Conservation (phyloP, 306 rosid genomes). For the Acacia acuminata region DNA sequence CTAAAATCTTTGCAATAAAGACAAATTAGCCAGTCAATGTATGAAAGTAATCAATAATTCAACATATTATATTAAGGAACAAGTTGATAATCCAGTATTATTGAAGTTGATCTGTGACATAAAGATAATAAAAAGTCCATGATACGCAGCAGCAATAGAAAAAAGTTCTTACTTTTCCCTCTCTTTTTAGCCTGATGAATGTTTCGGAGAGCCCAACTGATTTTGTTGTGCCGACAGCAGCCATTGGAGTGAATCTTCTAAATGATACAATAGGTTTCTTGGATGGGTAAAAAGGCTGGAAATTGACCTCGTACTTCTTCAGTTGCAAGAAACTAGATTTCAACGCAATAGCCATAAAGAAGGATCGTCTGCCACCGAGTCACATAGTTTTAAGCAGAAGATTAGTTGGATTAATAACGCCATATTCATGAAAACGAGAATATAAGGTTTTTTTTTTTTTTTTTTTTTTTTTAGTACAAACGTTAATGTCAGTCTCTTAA, state of each 20-base stretch:
- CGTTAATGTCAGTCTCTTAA: not conserved
- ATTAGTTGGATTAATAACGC: constrained; percentile 7
- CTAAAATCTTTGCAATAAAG: not conserved
- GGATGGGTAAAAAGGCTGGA: constrained; percentile 32
- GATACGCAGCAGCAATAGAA: constrained; percentile 16
- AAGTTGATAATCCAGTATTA: not conserved
- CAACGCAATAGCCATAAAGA: constrained; percentile 56
- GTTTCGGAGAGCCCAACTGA: constrained; percentile 74
- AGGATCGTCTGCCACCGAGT: constrained; percentile 26
- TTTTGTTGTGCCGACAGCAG: constrained; percentile 51
- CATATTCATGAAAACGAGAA: not conserved
- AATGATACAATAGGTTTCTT: constrained; percentile 33
- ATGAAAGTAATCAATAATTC: constrained; percentile 1
- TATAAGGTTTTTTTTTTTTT: not conserved
- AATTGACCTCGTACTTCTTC: constrained; percentile 46
- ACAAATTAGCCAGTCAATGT: not conserved
- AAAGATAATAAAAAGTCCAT: not conserved
- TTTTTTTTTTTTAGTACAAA: not conserved
- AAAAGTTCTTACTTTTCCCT: constrained; percentile 62
- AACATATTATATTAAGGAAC: not conserved
- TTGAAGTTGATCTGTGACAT: constrained; percentile 21
- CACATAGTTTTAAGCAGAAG: not conserved
- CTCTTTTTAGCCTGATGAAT: constrained; percentile 57
- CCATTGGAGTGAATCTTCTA: constrained; percentile 54
- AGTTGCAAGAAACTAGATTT: constrained; percentile 60